Base-by-base conservation (phyloP, 352 stramenopile species). In the Globisporangium radiosum region DNA sequence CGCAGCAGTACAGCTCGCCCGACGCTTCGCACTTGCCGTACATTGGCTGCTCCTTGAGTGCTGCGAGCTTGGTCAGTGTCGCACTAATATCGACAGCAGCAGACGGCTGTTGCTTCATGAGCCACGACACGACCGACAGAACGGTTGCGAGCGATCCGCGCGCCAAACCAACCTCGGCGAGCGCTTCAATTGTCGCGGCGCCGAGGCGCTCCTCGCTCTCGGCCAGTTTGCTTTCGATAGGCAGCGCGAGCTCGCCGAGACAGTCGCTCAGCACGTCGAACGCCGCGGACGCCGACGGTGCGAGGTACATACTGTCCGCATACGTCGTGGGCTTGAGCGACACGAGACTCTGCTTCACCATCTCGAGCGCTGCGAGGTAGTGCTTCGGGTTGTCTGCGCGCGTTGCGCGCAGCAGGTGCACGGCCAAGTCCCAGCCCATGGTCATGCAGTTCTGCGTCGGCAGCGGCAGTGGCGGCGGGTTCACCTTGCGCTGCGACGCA, bases 1-100 rank as follows among this genome's bases (percentile, higher is more conserved):
- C 87, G 44, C 85, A 96, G 52, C 78, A 88, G 51, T 95, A 95
- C 0, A 95, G 75, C 54, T 95, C 86, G 2, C 84, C 85, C 0
- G 79, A 94, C 42, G 85, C 81, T 59, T 94, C 84, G 47, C 82
- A 93, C 37, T 90, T 92, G 7, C 84, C 86, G 50, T 95, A 95
- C 56, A 95, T 85, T 10, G 80, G 80, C 52, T 95, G 84, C 54
- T 95, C 84, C 64, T 91, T 94, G 17, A 95, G 55, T 7, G 77
- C 70, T 6, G 81, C 76, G 0, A 95, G 67, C 70, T 95, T 95
- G 13, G 59, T 57, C 15, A 95, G 55, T 1, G 78, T 78, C 10
- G 60, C 54, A 8, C 81, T 69, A 5, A 95, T 66, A 54, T 88
- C 72, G 11, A 95, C 72, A 3, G 55, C 19, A 7, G 66, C 76